Conservation (phyloP, 2,329 filamentous ascomycete genomes). For the Hypoxylon sp. region DNA sequence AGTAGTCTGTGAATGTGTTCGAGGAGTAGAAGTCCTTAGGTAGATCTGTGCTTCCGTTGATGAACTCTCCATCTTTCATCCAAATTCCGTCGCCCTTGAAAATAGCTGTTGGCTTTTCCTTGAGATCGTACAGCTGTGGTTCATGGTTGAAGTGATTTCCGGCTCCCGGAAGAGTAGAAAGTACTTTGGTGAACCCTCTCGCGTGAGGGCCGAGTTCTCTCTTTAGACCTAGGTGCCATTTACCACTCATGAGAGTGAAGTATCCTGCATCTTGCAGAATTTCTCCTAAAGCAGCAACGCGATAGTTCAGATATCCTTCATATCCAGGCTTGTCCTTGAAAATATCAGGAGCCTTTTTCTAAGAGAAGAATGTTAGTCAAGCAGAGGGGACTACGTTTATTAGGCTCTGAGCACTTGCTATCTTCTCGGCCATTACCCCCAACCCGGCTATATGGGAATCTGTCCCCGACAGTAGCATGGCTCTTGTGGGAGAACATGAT, state of each 20-base stretch:
- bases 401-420: constrained; percentile 26
- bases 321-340: constrained; percentile 64
- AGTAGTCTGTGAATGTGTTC: constrained; percentile 39
- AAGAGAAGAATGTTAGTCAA: constrained; percentile 16
- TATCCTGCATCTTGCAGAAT: constrained; percentile 70
- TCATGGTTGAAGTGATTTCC: constrained; percentile 58
- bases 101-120: constrained; percentile 40
- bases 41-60: constrained; percentile 42
- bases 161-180: constrained; percentile 68
- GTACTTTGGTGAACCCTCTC: constrained; percentile 68
- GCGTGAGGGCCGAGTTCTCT: constrained; percentile 65
- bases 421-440: constrained; percentile 64
- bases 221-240: constrained; percentile 70
- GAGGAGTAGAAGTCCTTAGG: constrained; percentile 44
- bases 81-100: constrained; percentile 45
- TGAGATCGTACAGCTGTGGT: constrained; percentile 40
- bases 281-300: constrained; percentile 68
- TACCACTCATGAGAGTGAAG: constrained; percentile 69
- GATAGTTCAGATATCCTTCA: constrained; percentile 70
- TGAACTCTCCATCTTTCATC: constrained; percentile 44
- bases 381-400: neutral
- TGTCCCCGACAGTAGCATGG: constrained; percentile 73
- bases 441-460: constrained; percentile 66
- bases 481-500: constrained; percentile 71
- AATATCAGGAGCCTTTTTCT: constrained; percentile 37